These are phyloP conservation scores for Cyamopsis tetragonoloba DNA, from an alignment of 306 rosid species.

Conservation along the genomic window DNA sequence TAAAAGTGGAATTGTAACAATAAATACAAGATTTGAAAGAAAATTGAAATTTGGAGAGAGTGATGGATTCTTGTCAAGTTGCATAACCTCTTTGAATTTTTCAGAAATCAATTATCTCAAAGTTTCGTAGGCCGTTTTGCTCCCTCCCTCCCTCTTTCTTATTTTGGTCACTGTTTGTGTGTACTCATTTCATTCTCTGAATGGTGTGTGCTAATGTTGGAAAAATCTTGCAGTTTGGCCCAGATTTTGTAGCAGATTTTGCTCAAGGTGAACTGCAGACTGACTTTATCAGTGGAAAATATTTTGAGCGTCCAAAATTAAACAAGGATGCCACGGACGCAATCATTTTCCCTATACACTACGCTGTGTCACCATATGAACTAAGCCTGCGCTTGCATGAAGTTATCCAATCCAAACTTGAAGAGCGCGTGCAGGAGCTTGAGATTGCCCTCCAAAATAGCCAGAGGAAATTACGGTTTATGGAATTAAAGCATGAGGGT, in stretches of 20 bases:
- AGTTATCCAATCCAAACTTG: conserved; percentile 67
- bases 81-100: neutral
- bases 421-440: conserved; percentile 67
- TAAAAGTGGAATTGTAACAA: neutral
- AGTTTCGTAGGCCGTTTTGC: neutral
- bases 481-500: conserved; percentile 39
- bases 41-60: conserved; percentile 1
- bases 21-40: neutral
- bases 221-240: conserved; percentile 55
- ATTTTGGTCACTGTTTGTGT: neutral
- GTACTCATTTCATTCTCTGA: too few species aligned
- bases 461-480: conserved; percentile 34
- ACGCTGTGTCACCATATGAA: conserved; percentile 72
- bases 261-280: conserved; percentile 61
- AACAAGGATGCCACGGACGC: conserved; percentile 32
- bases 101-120: neutral
- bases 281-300: conserved; percentile 28
- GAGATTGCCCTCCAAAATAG: conserved; percentile 67
- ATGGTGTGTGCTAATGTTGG: conserved; percentile 27
- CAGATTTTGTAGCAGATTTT: conserved; percentile 55
- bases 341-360: conserved; percentile 40
- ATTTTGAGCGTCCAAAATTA: conserved; percentile 18
- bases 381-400: conserved; percentile 67
- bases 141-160: neutral
- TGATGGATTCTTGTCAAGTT: neutral